These are phyloP conservation scores for Heliamphora ciliata DNA, from an alignment of 179 eudicot genomes.

Conservation along the genomic window DNA sequence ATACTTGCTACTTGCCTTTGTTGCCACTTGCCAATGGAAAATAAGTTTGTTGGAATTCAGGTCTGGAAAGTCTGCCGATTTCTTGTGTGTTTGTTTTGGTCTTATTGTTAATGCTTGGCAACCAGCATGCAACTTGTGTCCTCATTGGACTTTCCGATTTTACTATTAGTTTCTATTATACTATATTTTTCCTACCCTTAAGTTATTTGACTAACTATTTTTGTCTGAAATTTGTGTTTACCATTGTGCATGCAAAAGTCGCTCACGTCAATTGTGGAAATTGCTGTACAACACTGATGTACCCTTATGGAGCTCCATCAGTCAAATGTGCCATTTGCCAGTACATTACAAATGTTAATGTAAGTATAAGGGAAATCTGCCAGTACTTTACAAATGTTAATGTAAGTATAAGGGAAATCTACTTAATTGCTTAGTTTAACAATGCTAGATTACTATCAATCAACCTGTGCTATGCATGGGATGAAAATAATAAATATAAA, in stretches of 20 bases:
- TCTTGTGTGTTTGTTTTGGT: neutral
- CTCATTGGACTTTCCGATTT: neutral
- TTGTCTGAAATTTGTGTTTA: constrained; percentile 6
- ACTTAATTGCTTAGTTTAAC: constrained; percentile 13
- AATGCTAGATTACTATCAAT: no score
- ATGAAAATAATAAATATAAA: no score
- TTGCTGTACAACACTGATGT: constrained; percentile 61
- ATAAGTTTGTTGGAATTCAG: constrained; percentile 1
- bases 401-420: constrained; percentile 47
- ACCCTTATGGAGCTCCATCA: constrained; percentile 69
- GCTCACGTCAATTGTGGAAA: constrained; percentile 71
- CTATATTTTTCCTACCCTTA: neutral
- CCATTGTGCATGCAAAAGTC: constrained; percentile 27
- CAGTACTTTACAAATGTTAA: constrained; percentile 62
- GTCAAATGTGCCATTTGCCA: constrained; percentile 91
- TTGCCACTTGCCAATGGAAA: neutral
- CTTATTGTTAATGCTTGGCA: neutral
- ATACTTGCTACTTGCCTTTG: neutral
- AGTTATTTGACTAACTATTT: neutral
- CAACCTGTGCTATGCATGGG: no score
- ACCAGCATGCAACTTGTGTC: neutral
- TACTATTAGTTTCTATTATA: neutral
- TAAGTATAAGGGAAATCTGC: constrained; percentile 48
- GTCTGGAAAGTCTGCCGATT: neutral
- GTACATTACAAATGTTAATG: constrained; percentile 58